Evolutionary conservation across 116 monocot species (phyloP).

Genomic region (Trichopus zeylanicus): DNA sequence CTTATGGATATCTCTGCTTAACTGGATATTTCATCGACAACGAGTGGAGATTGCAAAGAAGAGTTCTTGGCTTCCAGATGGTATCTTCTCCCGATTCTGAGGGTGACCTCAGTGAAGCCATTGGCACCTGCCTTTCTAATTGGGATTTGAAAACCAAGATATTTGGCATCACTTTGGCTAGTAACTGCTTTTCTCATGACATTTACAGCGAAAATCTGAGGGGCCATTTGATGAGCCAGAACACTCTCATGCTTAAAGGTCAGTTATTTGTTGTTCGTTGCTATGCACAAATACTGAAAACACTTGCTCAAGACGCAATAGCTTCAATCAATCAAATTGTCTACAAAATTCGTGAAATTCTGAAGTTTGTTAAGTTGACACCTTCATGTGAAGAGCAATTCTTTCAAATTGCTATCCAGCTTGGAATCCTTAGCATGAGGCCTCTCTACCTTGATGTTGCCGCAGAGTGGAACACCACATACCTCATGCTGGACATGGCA

Average conservation of each 20-base stretch:
- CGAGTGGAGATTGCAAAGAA: slow-evolving; percentile 68
- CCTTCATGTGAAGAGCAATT: slow-evolving; percentile 58
- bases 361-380: slow-evolving; percentile 82
- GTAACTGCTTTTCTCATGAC: slow-evolving; percentile 77
- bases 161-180: slow-evolving; percentile 87
- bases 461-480: slow-evolving; percentile 78
- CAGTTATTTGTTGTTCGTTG: slow-evolving; percentile 82
- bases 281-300: slow-evolving; percentile 68
- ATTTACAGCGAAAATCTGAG: slow-evolving; percentile 81
- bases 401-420: slow-evolving; percentile 54
- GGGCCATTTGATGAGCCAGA: slow-evolving; percentile 70
- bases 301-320: slow-evolving; percentile 70
- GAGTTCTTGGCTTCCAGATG: slow-evolving; percentile 86
- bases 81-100: slow-evolving; percentile 89
- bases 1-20: slow-evolving; percentile 76
- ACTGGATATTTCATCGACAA: slow-evolving; percentile 70
- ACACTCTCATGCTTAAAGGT: slow-evolving; percentile 66
- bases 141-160: slow-evolving; percentile 73
- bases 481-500: slow-evolving; percentile 73
- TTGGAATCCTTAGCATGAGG: slow-evolving; percentile 43
- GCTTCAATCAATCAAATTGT: slow-evolving; percentile 79
- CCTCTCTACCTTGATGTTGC: slow-evolving; percentile 58
- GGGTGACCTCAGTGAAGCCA: slow-evolving; percentile 77
- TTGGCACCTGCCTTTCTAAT: slow-evolving; percentile 63
- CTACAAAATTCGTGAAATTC: slow-evolving; percentile 80